Base-by-base conservation (phyloP, 2,329 filamentous ascomycete species). In the Colletotrichum lini region DNA sequence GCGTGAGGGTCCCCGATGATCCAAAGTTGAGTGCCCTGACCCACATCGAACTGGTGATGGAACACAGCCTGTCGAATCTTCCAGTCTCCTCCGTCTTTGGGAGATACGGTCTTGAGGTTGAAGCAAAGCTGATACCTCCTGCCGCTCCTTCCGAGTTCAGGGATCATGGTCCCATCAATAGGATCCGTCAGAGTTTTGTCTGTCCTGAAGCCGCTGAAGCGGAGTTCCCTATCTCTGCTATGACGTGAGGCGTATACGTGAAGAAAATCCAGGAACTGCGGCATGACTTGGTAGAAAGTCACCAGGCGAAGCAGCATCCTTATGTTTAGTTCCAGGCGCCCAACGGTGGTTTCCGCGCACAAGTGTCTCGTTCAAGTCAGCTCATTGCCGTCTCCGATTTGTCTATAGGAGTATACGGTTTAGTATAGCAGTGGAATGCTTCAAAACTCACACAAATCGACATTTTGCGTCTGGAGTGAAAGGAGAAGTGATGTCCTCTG, bases 1-100 rank as follows among this genome's bases (percentile, higher is more conserved):
- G 68, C 59, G 2, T 75, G 72, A 0, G 81, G 82, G 56, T 83
- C 82, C 0, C 80, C 80, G 1, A 84, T 74, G 7, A 86, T 78
- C 84, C 84, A 86, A 2, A 84, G 61, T 0, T 81, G 75, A 2
- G 76, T 82, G 0, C 82, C 75, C 3, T 76, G 69, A 0, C 75
- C 74, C 0, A 83, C 71, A 58, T 84, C 83, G 60, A 84, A 84
- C 42, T 81, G 79, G 61, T 84, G 83, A 63, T 84, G 78, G 4
- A 84, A 67, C 0, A 78, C 81, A 1, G 78, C 80, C 62, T 82
- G 81, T 16, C 79, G 76, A 23, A 83, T 80, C 0, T 79, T 80
- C 81, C 81, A 83, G 13, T 2, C 26, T 77, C 72, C 52, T 63
- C 72, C 75, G 57, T 50, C 50, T 23, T 66, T 60, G 6, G 40